Conservation (phyloP, 2,329 filamentous ascomycete species). For the Gremmenia infestans region DNA sequence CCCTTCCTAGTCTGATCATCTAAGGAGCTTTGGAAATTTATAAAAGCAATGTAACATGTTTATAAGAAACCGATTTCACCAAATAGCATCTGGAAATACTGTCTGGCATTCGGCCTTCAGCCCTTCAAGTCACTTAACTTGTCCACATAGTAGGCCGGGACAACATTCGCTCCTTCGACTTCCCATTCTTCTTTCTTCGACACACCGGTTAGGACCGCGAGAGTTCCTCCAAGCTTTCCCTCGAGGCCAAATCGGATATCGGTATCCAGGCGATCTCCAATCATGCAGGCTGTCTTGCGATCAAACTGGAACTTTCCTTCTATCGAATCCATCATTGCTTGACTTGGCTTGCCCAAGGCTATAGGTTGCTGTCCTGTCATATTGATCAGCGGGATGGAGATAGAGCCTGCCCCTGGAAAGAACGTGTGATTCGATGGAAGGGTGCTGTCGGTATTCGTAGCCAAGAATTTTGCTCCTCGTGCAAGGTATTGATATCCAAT, state of each 20-base stretch:
- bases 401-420: slow-evolving; percentile 87
- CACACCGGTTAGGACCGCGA: slow-evolving; percentile 89
- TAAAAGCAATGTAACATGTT: neutral
- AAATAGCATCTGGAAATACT: neutral
- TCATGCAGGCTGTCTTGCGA: slow-evolving; percentile 82
- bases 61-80: no score
- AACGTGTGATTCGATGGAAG: slow-evolving; percentile 75
- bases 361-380: slow-evolving; percentile 67
- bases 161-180: slow-evolving; percentile 59
- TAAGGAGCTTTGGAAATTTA: no score
- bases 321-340: slow-evolving; percentile 99
- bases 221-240: slow-evolving; percentile 81
- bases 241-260: slow-evolving; percentile 95
- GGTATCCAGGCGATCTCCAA: slow-evolving; percentile 89
- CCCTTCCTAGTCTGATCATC: no score
- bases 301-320: slow-evolving; percentile 94
- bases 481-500: slow-evolving; percentile 82
- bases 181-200: slow-evolving; percentile 80
- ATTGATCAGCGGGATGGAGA: slow-evolving; percentile 70
- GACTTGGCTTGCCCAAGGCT: slow-evolving; percentile 87
- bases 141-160: slow-evolving; percentile 81
- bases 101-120: slow-evolving; percentile 5
- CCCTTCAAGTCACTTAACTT: slow-evolving; percentile 69
- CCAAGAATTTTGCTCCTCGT: slow-evolving; percentile 78
- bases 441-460: slow-evolving; percentile 89